Conservation (phyloP, 1,139 yeast species). For the Geotrichum aggregatum region DNA sequence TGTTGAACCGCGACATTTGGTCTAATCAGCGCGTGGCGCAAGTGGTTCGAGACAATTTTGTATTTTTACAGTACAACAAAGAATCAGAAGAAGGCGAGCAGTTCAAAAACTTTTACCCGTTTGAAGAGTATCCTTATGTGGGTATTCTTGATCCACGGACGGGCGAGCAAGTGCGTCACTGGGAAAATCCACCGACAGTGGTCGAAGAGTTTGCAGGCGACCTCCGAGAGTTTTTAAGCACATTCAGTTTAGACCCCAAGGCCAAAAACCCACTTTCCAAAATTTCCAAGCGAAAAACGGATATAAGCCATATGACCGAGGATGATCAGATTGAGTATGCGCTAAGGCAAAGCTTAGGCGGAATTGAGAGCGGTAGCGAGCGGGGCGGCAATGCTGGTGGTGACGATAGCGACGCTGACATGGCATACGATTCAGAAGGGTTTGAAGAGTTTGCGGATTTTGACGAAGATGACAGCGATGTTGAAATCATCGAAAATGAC, state of each 20-base stretch:
- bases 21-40: constrained; percentile 61
- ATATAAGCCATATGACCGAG: constrained; percentile 52
- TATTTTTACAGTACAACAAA: constrained; percentile 67
- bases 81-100: constrained; percentile 70
- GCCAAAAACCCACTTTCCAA: constrained; percentile 57
- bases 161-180: constrained; percentile 75
- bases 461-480: constrained; percentile 6
- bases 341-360: constrained; percentile 58
- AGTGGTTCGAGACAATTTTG: constrained; percentile 59
- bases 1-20: constrained; percentile 90
- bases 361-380: constrained; percentile 32
- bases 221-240: constrained; percentile 44
- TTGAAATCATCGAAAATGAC: neutral
- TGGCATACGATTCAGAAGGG: constrained; percentile 22
- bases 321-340: constrained; percentile 84
- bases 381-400: constrained; percentile 29
- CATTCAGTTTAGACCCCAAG: constrained; percentile 60
- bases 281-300: constrained; percentile 29
- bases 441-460: constrained; percentile 24
- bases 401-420: constrained; percentile 27
- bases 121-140: constrained; percentile 70
- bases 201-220: constrained; percentile 53
- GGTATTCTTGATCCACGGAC: constrained; percentile 92
- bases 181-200: constrained; percentile 42
- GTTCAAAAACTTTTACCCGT: constrained; percentile 68